Conservation (phyloP, 2,329 filamentous ascomycete genomes). For the Colletotrichum sp. region DNA sequence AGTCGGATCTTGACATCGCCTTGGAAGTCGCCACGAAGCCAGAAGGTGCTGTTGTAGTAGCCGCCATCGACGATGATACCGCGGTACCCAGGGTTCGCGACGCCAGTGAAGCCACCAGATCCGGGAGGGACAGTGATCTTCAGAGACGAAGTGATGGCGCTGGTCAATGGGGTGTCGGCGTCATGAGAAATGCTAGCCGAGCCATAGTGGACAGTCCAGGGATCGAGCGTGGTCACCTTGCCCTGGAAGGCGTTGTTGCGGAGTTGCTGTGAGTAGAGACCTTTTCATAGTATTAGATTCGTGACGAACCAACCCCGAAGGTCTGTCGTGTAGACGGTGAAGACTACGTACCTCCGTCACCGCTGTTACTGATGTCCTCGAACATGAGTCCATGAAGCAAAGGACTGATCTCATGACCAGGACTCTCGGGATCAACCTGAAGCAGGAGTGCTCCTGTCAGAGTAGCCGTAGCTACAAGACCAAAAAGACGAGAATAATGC, state of each 20-base stretch:
- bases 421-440: neutral
- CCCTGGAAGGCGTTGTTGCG: neutral
- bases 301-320: neutral
- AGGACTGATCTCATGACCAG: neutral
- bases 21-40: neutral
- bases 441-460: neutral
- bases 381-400: neutral
- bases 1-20: neutral
- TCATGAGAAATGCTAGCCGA: neutral
- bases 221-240: neutral
- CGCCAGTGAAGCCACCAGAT: neutral
- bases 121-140: neutral
- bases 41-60: neutral
- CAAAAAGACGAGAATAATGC: neutral
- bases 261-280: neutral
- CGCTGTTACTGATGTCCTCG: neutral
- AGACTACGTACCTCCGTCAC: neutral
- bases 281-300: neutral
- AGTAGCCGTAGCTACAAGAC: neutral
- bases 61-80: neutral
- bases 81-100: neutral
- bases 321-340: rapidly evolving
- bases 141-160: neutral
- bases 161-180: neutral
- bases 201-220: neutral